These are phyloP conservation scores for Spathaspora passalidarum DNA, from an alignment of 805 yeast species.

Conservation along the genomic window DNA sequence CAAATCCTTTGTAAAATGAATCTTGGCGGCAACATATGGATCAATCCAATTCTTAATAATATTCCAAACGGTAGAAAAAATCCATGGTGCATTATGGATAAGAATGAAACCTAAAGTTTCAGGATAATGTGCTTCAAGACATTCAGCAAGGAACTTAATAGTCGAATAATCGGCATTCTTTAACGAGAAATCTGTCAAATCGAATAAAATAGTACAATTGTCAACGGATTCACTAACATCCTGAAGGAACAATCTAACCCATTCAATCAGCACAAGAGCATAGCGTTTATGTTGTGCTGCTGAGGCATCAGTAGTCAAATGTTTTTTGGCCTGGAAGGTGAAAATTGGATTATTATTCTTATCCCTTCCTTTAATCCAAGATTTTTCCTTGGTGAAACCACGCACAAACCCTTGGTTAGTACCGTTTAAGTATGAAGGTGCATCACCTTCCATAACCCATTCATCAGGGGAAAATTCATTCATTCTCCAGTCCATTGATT, in stretches of 20 bases:
- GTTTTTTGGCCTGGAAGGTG: constrained; percentile 74
- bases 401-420: constrained; percentile 44
- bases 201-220: constrained; percentile 67
- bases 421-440: constrained; percentile 45
- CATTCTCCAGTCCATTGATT: constrained; percentile 73
- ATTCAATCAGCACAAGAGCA: constrained; percentile 76
- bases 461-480: constrained; percentile 59
- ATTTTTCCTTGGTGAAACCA: constrained; percentile 66
- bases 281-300: constrained; percentile 71
- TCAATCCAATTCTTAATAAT: constrained; percentile 92
- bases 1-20: constrained; percentile 70
- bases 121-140: constrained; percentile 96
- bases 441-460: constrained; percentile 70
- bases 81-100: constrained; percentile 96
- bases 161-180: constrained; percentile 92
- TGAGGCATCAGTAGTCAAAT: constrained; percentile 51
- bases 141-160: constrained; percentile 82
- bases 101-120: constrained; percentile 83
- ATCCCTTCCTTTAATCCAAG: constrained; percentile 74
- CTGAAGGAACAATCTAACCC: constrained; percentile 65
- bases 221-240: constrained; percentile 66
- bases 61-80: constrained; percentile 92
- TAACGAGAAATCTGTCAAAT: constrained; percentile 79
- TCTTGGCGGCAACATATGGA: constrained; percentile 92
- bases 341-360: constrained; percentile 74